These are phyloP conservation scores for Blastomyces parvus DNA, from an alignment of 2,329 filamentous ascomycete species.

Conservation along the genomic window DNA sequence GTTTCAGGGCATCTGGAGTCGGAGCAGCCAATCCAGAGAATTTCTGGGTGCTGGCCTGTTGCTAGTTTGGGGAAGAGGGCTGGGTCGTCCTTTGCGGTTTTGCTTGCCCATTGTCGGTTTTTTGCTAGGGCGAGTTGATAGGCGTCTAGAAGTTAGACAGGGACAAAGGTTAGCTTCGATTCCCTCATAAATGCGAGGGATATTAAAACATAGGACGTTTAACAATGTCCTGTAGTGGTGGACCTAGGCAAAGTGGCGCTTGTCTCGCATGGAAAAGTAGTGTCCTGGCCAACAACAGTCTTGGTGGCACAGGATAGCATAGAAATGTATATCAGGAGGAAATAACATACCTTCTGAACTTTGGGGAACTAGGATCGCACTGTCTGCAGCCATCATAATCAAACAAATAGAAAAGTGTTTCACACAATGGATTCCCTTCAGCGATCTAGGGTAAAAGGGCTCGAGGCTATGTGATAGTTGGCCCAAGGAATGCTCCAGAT, in stretches of 20 bases:
- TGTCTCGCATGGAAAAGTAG: not conserved
- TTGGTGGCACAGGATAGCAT: not conserved
- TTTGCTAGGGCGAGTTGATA: conserved; percentile 55
- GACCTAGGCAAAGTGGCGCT: not conserved
- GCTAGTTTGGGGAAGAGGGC: conserved; percentile 61
- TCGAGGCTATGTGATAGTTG: not conserved
- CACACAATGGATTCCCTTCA: not conserved
- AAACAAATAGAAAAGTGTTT: not conserved
- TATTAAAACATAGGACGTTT: not conserved
- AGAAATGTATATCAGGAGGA: not conserved
- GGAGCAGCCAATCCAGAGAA: conserved; percentile 77
- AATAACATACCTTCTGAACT: not conserved
- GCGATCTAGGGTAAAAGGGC: not conserved
- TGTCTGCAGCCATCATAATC: not conserved
- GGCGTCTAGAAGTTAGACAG: conserved; percentile 39
- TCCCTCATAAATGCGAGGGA: not conserved
- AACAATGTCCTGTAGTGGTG: not conserved
- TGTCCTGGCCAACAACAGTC: too few species aligned
- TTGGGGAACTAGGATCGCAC: not conserved
- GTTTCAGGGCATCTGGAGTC: conserved; percentile 80
- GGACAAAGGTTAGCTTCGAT: not conserved
- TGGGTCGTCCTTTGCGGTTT: conserved; percentile 56
- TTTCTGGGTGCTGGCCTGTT: conserved; percentile 53
- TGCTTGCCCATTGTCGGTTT: conserved; percentile 61
- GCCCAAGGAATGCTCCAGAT: not conserved